Evolutionary conservation across 2,329 filamentous ascomycete species (phyloP), one percentile per base, ranked within the genome.

Genomic region (Juglanconis oblonga): DNA sequence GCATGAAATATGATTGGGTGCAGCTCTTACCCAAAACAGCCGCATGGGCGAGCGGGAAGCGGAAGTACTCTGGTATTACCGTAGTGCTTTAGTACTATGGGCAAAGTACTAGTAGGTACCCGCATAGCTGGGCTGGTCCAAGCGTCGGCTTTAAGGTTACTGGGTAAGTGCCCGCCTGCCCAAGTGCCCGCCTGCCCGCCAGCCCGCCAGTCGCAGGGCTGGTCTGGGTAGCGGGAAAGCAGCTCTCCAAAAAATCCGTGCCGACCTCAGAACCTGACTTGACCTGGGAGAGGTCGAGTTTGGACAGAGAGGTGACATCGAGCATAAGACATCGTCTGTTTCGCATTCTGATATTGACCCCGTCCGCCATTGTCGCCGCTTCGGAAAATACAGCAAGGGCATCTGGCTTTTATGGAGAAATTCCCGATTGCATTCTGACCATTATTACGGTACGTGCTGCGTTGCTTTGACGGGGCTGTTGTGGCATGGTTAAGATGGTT

Each of bases 311-410:
- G 17, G 32, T 31, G 40, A 48, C 53, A 47, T 35, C 42, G 17
- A 24, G 53, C 53, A 36, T 36, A 47, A 55, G 32, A 48, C 33
- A 55, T 4, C 14, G 7, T 10, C 32, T 40, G 17, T 56, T 62
- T 56, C 55, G 48, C 58, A 58, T 63, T 61, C 58, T 52, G 58
- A 63, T 62, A 63, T 63, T 58, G 62, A 35, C 59, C 24, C n/a
- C 48, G 42, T 48, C 47, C 44, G 40, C 54, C 52, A 51, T 58
- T 58, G 49, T 45, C 29, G 11, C 47, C 54, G 32, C 17, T 36
- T 31, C 40, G 45, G 38, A 58, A 54, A 14, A n/a, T 52, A 61
- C 55, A 36, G 6, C 51, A 52, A 10, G 17, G 4, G 9, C 13
- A 55, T 58, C 17, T 11, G 1, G 33, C 50, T 47, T 50, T 17